Base-by-base conservation (phyloP, 176 grass and related monocot genomes). In the Paspalum notatum region DNA sequence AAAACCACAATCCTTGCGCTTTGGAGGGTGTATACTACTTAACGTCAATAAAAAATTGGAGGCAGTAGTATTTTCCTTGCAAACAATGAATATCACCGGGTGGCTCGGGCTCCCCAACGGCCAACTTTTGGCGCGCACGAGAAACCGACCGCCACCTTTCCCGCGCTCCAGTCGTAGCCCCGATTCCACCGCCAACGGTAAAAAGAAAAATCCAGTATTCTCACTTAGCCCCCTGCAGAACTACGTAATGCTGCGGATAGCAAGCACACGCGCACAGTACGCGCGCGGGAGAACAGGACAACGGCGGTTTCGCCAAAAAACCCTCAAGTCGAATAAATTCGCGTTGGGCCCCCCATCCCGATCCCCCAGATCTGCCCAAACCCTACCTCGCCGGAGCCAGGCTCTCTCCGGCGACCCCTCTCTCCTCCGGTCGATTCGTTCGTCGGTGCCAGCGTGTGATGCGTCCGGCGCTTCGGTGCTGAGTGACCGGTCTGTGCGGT, bases 351-450 rank as follows among this genome's bases (percentile, higher is more conserved):
- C 71, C 79, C 17, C 58, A 54, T 61, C 18, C 21, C 13, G 18
- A 21, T 4, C 62, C 71, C 85, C 71, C 78, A 81, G n/a, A 77
- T 58, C 39, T 47, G 32, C 38, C 7, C 55, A 80, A 91, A 88
- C 82, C 88, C 88, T 82, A 85, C 71, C 72, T 82, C 71, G 53
- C 64, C 72, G 72, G 85, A 82, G 85, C 46, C 45, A 1, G 2
- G 37, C 53, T 15, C 12, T 42, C 63, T 45, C 85, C 45, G 85
- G 71, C 32, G 57, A 39, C n/a, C 32, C 32, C 32, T 32, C 32
- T 32, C 32, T 72, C 58, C 26, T 5, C 58, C 48, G 79, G 54
- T 62, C 25, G 57, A 41, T 52, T 73, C 78, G 37, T 52, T 73
- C 78, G 37, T 16, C 15, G 45, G 17, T 44, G 20, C 1, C 47